phyloP scores from a whole-genome alignment of 2,329 filamentous ascomycete genomes.

The Sporothrix phasma region DNA sequence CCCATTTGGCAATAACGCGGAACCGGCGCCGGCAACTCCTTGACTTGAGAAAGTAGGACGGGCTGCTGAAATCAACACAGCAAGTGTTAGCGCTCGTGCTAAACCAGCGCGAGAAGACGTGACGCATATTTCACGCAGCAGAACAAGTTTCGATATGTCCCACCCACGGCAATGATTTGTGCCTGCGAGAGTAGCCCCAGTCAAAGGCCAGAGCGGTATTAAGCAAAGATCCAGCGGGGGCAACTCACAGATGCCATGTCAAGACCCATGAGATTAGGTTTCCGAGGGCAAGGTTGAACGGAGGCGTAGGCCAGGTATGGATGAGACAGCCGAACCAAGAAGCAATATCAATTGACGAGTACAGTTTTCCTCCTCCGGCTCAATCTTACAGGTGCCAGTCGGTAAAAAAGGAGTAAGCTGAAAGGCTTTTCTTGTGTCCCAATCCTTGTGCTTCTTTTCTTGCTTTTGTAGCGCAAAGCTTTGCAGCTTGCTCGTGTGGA shows the following conservation, averaged over 20 bases:
- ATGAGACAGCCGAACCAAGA: neutral
- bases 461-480: neutral
- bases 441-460: neutral
- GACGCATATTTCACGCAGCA: neutral
- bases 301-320: too few relatives aligned
- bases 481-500: neutral
- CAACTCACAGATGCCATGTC: slow-evolving; percentile 17
- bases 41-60: slow-evolving; percentile 37
- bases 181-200: neutral
- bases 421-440: neutral
- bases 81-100: neutral
- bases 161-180: neutral
- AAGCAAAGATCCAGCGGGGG: too few relatives aligned
- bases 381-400: neutral
- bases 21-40: slow-evolving; percentile 25
- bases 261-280: neutral
- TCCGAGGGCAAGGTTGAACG: neutral
- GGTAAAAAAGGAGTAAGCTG: too few relatives aligned
- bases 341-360: neutral
- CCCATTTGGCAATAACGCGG: slow-evolving; percentile 51
- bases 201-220: neutral
- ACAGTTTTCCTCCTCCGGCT: neutral
- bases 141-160: too few relatives aligned
- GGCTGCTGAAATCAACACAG: slow-evolving; percentile 22
- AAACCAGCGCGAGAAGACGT: neutral